These are phyloP conservation scores for Tylopilus orsonianus DNA, from an alignment of 1,284 basidiomycete species.

Conservation along the genomic window DNA sequence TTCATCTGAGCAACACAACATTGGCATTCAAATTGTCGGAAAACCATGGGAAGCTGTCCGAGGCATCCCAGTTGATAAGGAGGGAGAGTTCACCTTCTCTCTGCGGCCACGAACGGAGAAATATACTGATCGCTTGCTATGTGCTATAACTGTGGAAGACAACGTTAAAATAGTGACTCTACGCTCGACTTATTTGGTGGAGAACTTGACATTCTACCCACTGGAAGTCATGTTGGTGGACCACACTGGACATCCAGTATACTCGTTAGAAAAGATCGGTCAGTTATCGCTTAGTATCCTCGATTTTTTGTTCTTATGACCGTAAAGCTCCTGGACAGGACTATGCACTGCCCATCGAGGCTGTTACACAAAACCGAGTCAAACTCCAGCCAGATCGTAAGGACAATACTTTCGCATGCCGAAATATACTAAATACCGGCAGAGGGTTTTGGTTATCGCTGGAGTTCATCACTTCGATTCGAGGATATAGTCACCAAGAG, in stretches of 20 bases:
- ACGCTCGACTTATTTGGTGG: slow-evolving; percentile 90
- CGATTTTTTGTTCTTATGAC: slow-evolving; percentile 4
- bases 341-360: slow-evolving; percentile 90
- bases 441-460: slow-evolving; percentile 96
- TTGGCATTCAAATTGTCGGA: slow-evolving; percentile 83
- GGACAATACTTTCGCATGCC: slow-evolving; percentile 30
- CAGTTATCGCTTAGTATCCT: slow-evolving; percentile 29
- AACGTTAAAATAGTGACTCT: slow-evolving; percentile 97
- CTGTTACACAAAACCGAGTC: slow-evolving; percentile 82
- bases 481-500: slow-evolving; percentile 85
- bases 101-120: slow-evolving; percentile 79
- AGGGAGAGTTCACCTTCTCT: slow-evolving; percentile 90
- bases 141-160: slow-evolving; percentile 88
- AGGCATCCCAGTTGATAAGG: slow-evolving; percentile 89
- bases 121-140: slow-evolving; percentile 82
- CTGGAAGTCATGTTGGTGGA: slow-evolving; percentile 92
- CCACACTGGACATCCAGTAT: slow-evolving; percentile 77
- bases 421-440: slow-evolving; percentile 10
- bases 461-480: slow-evolving; percentile 90
- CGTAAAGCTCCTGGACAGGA: slow-evolving; percentile 77
- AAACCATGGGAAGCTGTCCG: slow-evolving; percentile 91
- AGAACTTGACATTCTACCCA: slow-evolving; percentile 92
- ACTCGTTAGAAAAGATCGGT: slow-evolving; percentile 85
- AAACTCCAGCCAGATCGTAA: slow-evolving; percentile 91
- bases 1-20: slow-evolving; percentile 76